Percentiles rank a stretch among this genome's conserved stretches.
These are phyloP conservation scores for Cryptomeria japonica DNA, from an alignment of 75 land plant genomes.

Conservation along the genomic window DNA sequence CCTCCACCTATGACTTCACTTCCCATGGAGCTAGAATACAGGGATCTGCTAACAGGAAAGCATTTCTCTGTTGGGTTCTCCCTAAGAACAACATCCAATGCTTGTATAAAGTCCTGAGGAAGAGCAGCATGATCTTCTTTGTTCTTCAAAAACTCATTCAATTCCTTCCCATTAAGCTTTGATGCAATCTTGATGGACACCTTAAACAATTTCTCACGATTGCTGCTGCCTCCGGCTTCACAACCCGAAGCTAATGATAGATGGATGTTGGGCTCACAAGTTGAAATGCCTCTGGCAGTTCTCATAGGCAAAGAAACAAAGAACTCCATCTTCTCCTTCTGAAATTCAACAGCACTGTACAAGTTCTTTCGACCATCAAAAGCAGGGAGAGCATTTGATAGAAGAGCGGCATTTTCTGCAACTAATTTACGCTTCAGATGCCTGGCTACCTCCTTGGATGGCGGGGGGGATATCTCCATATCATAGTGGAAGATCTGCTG, in stretches of 20 bases:
- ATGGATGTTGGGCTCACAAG: constrained; percentile 10
- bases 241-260: constrained; percentile 7
- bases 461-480: constrained; percentile 61
- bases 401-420: constrained; percentile 29
- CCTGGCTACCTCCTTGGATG: constrained; percentile 72
- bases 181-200: constrained; percentile 63
- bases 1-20: constrained; percentile 73
- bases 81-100: constrained; percentile 73
- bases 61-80: constrained; percentile 66
- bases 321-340: constrained; percentile 58
- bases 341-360: constrained; percentile 61
- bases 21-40: constrained; percentile 65
- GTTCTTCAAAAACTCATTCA: constrained; percentile 56
- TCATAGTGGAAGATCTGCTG: constrained; percentile 74
- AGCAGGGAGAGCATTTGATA: constrained; percentile 56
- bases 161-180: constrained; percentile 49
- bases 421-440: constrained; percentile 64
- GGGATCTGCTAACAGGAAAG: constrained; percentile 61
- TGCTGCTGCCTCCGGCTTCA: constrained; percentile 14
- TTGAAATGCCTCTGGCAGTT: constrained; percentile 7
- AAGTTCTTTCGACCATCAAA: constrained; percentile 77
- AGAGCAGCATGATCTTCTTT: constrained; percentile 37
- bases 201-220: constrained; percentile 47
- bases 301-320: constrained; percentile 53
- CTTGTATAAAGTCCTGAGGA: constrained; percentile 88